Percentiles rank a stretch among this genome's conserved stretches.
Evolutionary conservation across 352 stramenopile species (phyloP).

Genomic region (Pythium apleroticum): DNA sequence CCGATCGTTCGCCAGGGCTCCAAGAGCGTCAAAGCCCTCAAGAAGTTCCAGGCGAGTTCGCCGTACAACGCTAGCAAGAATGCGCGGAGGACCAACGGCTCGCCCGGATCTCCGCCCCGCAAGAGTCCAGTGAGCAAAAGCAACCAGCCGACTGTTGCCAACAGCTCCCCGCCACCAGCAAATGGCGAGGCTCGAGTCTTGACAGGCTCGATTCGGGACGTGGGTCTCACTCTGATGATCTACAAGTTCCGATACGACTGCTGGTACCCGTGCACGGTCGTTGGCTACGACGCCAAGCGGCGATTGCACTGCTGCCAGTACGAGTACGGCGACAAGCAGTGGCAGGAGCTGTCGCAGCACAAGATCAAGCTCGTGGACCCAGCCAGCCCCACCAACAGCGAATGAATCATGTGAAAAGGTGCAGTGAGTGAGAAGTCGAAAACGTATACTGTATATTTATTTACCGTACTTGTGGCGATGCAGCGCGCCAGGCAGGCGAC

Average conservation of each 20-base stretch:
- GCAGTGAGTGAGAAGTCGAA: background rate
- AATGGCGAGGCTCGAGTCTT: slow-evolving; percentile 15
- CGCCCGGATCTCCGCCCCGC: slow-evolving; percentile 5
- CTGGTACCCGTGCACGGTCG: slow-evolving; percentile 78
- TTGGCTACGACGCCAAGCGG: slow-evolving; percentile 71
- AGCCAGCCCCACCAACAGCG: slow-evolving; percentile 5
- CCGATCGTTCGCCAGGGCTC: slow-evolving; percentile 63
- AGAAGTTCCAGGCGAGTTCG: slow-evolving; percentile 56
- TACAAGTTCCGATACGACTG: slow-evolving; percentile 83
- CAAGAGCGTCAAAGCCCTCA: slow-evolving; percentile 64
- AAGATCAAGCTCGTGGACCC: slow-evolving; percentile 50
- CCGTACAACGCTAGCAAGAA: slow-evolving; percentile 44
- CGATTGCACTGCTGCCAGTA: slow-evolving; percentile 79
- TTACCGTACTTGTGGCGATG: slow-evolving; percentile 88
- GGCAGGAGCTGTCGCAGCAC: slow-evolving; percentile 54
- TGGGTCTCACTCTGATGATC: slow-evolving; percentile 58
- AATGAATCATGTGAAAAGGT: background rate
- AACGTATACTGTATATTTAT: slow-evolving; percentile 40
- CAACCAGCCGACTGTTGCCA: background rate
- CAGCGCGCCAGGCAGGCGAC: slow-evolving; percentile 71
- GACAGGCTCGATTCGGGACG: slow-evolving; percentile 56
- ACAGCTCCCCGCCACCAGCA: background rate
- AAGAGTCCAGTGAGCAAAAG: slow-evolving; percentile 3
- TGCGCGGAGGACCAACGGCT: background rate
- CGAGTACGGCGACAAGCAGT: slow-evolving; percentile 83